Percentiles rank a stretch among this genome's conserved stretches.
phyloP scores from a whole-genome alignment of 2,329 filamentous ascomycete genomes.

The Fusarium verticillioides region DNA sequence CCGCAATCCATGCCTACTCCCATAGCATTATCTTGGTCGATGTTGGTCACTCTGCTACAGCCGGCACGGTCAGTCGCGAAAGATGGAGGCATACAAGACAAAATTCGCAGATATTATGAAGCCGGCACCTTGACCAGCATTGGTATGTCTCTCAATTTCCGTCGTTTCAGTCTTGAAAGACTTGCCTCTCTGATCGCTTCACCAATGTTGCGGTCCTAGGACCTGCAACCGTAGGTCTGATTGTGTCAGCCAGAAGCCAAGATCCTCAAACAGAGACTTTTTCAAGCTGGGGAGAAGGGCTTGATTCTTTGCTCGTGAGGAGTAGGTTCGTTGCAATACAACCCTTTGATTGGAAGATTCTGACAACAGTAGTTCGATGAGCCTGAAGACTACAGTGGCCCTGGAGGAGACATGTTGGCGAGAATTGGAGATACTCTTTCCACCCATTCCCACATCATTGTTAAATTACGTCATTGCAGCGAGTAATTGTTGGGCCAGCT shows the following conservation, averaged over 20 bases:
- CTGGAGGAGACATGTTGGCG: background rate
- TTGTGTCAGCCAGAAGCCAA: background rate
- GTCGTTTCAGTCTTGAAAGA: background rate
- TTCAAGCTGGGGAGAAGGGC: background rate
- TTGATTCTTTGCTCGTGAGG: too few relatives aligned
- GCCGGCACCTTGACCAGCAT: accelerated
- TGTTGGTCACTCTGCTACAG: background rate
- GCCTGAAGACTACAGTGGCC: background rate
- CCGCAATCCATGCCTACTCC: too few relatives aligned
- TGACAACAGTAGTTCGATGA: background rate
- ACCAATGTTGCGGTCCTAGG: background rate
- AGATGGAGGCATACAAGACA: background rate
- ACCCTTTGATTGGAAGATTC: background rate
- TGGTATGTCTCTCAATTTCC: background rate
- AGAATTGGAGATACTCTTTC: background rate
- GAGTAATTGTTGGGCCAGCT: background rate
- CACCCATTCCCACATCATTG: too few relatives aligned
- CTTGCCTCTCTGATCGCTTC: background rate
- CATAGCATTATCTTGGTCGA: background rate
- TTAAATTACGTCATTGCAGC: accelerated
- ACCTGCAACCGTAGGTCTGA: background rate
- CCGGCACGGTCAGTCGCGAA: background rate
- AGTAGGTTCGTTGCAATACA: background rate
- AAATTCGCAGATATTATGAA: background rate
- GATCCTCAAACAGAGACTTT: accelerated